These are phyloP conservation scores for Brassica cretica DNA, from an alignment of 345 rosid species.

Conservation along the genomic window DNA sequence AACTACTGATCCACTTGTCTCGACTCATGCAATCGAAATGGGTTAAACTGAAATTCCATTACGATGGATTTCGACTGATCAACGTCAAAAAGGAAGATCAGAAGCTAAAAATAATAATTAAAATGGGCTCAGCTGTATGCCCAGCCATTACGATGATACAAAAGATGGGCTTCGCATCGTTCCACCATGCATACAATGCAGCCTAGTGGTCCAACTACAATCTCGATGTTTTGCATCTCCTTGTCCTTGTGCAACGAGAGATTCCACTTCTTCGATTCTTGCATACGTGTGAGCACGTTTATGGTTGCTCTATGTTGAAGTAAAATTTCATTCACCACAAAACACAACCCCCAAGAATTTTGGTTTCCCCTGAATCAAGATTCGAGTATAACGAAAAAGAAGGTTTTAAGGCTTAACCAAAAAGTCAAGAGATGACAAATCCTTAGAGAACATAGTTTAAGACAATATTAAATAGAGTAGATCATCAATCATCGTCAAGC, in stretches of 20 bases:
- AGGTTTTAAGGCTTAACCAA: slow-evolving; percentile 4
- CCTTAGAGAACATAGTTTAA: slow-evolving; percentile 3
- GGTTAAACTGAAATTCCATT: not conserved
- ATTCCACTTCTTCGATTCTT: slow-evolving; percentile 26
- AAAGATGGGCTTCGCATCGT: not conserved
- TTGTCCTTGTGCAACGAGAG: slow-evolving; percentile 7
- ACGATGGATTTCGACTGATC: not conserved
- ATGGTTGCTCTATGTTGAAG: slow-evolving; percentile 2
- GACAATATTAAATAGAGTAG: slow-evolving; percentile 18
- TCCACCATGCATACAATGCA: slow-evolving; percentile 23
- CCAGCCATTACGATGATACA: not conserved
- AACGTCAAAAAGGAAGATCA: not conserved
- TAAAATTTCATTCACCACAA: not conserved
- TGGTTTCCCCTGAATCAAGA: not conserved
- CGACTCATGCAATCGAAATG: not conserved
- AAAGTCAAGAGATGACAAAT: slow-evolving; percentile 10
- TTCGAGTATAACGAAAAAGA: not conserved
- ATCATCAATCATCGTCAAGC: slow-evolving; percentile 27
- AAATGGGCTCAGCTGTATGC: slow-evolving; percentile 6
- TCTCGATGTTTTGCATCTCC: slow-evolving; percentile 33
- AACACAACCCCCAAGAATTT: not conserved
- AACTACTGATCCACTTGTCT: not conserved
- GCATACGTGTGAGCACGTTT: slow-evolving; percentile 7
- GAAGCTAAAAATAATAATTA: not conserved
- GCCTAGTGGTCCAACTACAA: slow-evolving; percentile 37